These are phyloP conservation scores for Hypoxylon sp. DNA, from an alignment of 2,329 filamentous ascomycete genomes.

Conservation along the genomic window DNA sequence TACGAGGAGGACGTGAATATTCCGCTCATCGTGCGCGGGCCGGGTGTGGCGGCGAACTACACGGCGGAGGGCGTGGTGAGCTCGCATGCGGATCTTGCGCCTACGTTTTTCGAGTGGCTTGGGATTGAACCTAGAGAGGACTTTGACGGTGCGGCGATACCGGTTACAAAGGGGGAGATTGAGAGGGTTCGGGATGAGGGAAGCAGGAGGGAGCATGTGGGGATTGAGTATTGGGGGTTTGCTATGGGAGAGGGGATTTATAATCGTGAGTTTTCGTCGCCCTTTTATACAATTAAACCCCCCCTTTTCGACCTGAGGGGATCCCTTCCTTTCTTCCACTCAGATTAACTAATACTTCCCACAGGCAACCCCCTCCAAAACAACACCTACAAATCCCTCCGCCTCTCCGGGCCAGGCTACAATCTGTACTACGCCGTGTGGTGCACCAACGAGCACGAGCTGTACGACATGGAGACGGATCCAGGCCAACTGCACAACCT, in stretches of 20 bases:
- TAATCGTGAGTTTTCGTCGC: slow-evolving; percentile 22
- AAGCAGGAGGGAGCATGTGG: slow-evolving; percentile 56
- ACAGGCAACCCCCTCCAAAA: slow-evolving; percentile 32
- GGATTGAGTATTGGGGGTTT: slow-evolving; percentile 61
- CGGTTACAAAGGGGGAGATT: slow-evolving; percentile 46
- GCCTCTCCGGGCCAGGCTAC: slow-evolving; percentile 57
- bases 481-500: slow-evolving; percentile 47
- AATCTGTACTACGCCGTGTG: slow-evolving; percentile 62
- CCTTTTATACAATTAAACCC: not conserved
- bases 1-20: slow-evolving; percentile 68
- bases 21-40: slow-evolving; percentile 67
- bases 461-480: slow-evolving; percentile 55
- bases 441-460: slow-evolving; percentile 66
- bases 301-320: not conserved
- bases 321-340: not conserved
- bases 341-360: not conserved
- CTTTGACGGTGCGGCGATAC: slow-evolving; percentile 62
- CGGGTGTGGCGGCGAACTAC: slow-evolving; percentile 57
- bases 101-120: slow-evolving; percentile 59
- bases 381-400: slow-evolving; percentile 65
- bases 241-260: slow-evolving; percentile 37
- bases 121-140: slow-evolving; percentile 53
- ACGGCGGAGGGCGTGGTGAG: slow-evolving; percentile 55
- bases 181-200: slow-evolving; percentile 18
- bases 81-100: slow-evolving; percentile 64